Percentiles rank a stretch among this genome's conserved stretches.
phyloP scores from a whole-genome alignment of 176 grass and related monocot genomes.

The maize (Zea mays) region Zm-B73-REFERENCE-NAM-5.0 NC_050102.1:171021501-171022000 shows the following conservation, averaged over 20 bases:
- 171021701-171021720: neutral
- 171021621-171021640: neutral
- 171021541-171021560: neutral
- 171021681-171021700: neutral
- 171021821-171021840: neutral
- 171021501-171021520: neutral
- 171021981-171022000: conserved; percentile 26
- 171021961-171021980: neutral
- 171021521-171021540: neutral
- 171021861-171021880: conserved; percentile 35
- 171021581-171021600: neutral
- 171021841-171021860: neutral
- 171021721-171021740: neutral
- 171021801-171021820: neutral
- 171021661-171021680: neutral
- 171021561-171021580: neutral
- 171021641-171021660: neutral
- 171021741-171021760: neutral
- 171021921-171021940: conserved; percentile 23
- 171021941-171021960: conserved; percentile 38
- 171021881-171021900: conserved; percentile 21
- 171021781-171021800: neutral
- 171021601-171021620: neutral
- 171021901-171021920: conserved; percentile 15
- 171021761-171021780: neutral